Conservation (phyloP, 2,329 filamentous ascomycete species). For the Penicillium frequentans region DNA sequence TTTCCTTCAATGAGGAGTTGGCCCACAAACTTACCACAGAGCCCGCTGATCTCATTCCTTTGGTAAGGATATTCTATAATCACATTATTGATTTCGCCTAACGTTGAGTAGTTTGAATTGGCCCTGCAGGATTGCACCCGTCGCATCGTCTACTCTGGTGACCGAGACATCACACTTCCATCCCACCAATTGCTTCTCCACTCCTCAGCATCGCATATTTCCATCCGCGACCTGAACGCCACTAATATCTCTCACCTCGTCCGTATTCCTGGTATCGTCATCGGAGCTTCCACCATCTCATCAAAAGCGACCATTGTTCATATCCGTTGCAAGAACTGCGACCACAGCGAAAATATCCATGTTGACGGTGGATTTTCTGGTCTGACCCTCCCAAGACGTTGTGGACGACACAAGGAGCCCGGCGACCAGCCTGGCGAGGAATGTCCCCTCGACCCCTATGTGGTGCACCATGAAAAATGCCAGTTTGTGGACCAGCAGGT, state of each 20-base stretch:
- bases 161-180: slow-evolving; percentile 68
- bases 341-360: slow-evolving; percentile 66
- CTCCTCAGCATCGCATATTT: slow-evolving; percentile 84
- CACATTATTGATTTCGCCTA: background rate
- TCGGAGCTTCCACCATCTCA: slow-evolving; percentile 92
- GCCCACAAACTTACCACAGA: slow-evolving; percentile 87
- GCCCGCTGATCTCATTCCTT: slow-evolving; percentile 86
- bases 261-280: slow-evolving; percentile 94
- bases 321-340: slow-evolving; percentile 86
- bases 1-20: slow-evolving; percentile 93
- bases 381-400: slow-evolving; percentile 78
- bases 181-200: slow-evolving; percentile 94
- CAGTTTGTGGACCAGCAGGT: slow-evolving; percentile 97
- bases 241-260: slow-evolving; percentile 93
- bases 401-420: slow-evolving; percentile 60
- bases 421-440: slow-evolving; percentile 68
- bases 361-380: slow-evolving; percentile 86
- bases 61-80: slow-evolving; percentile 57
- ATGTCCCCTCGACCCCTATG: slow-evolving; percentile 93
- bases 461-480: slow-evolving; percentile 90
- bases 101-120: slow-evolving; percentile 72
- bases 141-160: slow-evolving; percentile 83
- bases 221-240: slow-evolving; percentile 91
- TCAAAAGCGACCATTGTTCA: slow-evolving; percentile 88
- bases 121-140: slow-evolving; percentile 90